phyloP scores from a whole-genome alignment of 495 filamentous ascomycete species.

The Lophiostoma macrostomum region DNA sequence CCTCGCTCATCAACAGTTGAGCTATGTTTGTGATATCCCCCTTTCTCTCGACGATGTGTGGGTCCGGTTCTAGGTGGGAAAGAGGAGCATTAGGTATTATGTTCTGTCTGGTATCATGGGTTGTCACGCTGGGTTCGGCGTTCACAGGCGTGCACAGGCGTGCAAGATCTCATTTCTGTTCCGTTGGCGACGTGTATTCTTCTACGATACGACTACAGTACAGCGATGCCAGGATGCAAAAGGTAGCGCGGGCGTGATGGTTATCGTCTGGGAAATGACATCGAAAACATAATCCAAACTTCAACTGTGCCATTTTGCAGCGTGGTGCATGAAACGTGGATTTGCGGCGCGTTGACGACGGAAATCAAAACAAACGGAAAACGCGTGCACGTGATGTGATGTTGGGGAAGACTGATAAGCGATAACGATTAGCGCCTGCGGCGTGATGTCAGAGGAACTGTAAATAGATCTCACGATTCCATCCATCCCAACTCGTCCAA shows the following conservation, averaged over 20 bases:
- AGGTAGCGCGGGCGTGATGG: slow-evolving; percentile 11
- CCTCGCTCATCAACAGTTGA: background rate
- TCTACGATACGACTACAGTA: too few relatives aligned
- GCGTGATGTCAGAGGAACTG: too few relatives aligned
- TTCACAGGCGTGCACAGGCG: background rate
- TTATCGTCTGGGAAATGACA: slow-evolving; percentile 9
- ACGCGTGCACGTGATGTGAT: too few relatives aligned
- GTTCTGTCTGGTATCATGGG: background rate
- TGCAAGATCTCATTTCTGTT: too few relatives aligned
- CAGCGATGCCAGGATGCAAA: too few relatives aligned
- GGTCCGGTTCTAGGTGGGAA: slow-evolving; percentile 5
- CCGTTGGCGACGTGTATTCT: too few relatives aligned
- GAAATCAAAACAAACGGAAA: slow-evolving; percentile 12
- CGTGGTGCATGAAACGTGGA: background rate
- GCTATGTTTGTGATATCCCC: slow-evolving; percentile 29
- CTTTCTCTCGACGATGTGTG: slow-evolving; percentile 17
- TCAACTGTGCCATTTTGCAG: too few relatives aligned
- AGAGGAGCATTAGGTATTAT: background rate
- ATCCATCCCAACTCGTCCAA: too few relatives aligned
- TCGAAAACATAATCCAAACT: slow-evolving; percentile 3
- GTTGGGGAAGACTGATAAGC: background rate
- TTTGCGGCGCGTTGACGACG: background rate
- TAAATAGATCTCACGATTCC: too few relatives aligned
- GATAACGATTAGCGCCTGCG: too few relatives aligned
- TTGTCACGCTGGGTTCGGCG: slow-evolving; percentile 3